Conservation (phyloP, 2,329 filamentous ascomycete species). For the Colletotrichum lindemuthianum region DNA sequence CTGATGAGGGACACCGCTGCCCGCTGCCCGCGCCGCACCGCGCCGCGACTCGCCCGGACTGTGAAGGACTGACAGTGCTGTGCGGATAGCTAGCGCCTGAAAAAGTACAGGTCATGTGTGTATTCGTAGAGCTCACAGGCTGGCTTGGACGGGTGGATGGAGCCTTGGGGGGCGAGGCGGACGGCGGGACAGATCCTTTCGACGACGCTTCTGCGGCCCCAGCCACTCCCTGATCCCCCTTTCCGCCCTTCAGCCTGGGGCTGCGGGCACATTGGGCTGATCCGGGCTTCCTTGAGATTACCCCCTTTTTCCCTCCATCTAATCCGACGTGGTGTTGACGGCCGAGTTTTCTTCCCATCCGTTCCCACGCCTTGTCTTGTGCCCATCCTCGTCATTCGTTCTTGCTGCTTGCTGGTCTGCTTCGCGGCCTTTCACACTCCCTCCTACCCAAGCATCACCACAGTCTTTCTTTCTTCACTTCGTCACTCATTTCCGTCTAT, state of each 20-base stretch:
- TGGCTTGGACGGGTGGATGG: slow-evolving; percentile 14
- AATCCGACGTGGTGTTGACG: slow-evolving; percentile 31
- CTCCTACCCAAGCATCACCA: slow-evolving; percentile 28
- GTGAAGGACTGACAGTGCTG: not conserved
- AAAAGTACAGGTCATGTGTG: no score
- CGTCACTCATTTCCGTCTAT: slow-evolving; percentile 34
- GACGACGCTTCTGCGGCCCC: slow-evolving; percentile 31
- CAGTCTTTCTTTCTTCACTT: slow-evolving; percentile 34
- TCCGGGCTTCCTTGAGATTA: slow-evolving; percentile 33
- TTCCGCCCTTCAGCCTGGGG: slow-evolving; percentile 34
- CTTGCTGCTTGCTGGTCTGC: slow-evolving; percentile 36
- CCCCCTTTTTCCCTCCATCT: slow-evolving; percentile 29
- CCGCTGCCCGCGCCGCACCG: slow-evolving; percentile 4
- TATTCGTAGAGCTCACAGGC: not conserved
- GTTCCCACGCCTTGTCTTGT: slow-evolving; percentile 31
- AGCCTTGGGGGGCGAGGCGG: slow-evolving; percentile 34
- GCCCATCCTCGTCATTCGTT: slow-evolving; percentile 34
- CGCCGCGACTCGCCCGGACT: slow-evolving; percentile 13
- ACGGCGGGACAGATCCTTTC: slow-evolving; percentile 30
- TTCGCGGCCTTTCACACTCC: slow-evolving; percentile 32
- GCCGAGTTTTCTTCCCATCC: slow-evolving; percentile 36
- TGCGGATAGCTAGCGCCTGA: no score
- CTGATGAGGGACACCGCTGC: slow-evolving; percentile 7
- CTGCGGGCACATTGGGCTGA: slow-evolving; percentile 30
- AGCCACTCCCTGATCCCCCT: slow-evolving; percentile 34